Evolutionary conservation across 441 rosid genomes (phyloP).

Genomic region (Biscutella laevigata): DNA sequence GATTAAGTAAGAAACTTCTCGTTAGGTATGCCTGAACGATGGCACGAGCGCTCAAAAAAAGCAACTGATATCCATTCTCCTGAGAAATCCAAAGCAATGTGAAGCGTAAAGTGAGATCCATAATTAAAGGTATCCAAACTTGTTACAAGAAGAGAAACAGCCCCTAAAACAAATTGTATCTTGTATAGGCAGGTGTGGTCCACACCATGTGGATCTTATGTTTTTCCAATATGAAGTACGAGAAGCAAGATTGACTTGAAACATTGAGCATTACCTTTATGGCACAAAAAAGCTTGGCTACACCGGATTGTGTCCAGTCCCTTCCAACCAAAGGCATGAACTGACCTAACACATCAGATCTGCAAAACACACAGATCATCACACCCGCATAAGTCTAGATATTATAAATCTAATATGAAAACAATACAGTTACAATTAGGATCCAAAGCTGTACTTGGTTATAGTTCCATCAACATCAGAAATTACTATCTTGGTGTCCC

Average conservation of each 20-base stretch:
- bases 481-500: conserved; percentile 78
- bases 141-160: background rate
- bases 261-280: conserved; percentile 46
- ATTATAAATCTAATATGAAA: background rate
- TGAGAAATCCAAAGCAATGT: conserved; percentile 20
- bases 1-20: conserved; percentile 65
- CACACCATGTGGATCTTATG: background rate
- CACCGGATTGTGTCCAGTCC: conserved; percentile 95
- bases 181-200: background rate
- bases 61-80: conserved; percentile 92
- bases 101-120: conserved; percentile 4
- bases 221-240: background rate
- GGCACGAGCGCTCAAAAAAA: conserved; percentile 88
- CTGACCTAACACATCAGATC: conserved; percentile 92
- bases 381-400: background rate
- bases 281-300: conserved; percentile 76
- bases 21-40: conserved; percentile 89
- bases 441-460: conserved; percentile 49
- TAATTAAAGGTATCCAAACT: background rate
- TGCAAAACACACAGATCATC: conserved; percentile 29
- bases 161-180: background rate
- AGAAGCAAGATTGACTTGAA: conserved; percentile 9
- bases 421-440: background rate
- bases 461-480: conserved; percentile 96
- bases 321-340: conserved; percentile 95